phyloP scores from a whole-genome alignment of 1,284 basidiomycete genomes.

The Peniophora sp. region DNA sequence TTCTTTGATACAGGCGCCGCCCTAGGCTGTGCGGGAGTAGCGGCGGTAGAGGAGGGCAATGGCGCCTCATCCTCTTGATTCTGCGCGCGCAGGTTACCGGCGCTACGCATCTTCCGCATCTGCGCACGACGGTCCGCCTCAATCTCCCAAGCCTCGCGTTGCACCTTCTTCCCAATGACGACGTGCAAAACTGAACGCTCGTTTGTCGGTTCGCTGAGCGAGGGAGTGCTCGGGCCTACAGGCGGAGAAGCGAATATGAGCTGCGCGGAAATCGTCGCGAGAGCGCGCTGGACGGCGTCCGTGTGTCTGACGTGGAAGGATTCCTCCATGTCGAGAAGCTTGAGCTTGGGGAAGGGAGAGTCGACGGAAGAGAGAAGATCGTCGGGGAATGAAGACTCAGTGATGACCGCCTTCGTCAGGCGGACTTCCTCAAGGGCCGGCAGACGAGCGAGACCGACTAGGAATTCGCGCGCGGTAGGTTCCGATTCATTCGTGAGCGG shows the following conservation, averaged over 20 bases:
- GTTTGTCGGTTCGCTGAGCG: slow-evolving; percentile 10
- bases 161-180: slow-evolving; percentile 58
- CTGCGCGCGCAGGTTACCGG: slow-evolving; percentile 10
- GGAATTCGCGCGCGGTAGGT: slow-evolving; percentile 21
- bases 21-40: slow-evolving; percentile 1
- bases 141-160: slow-evolving; percentile 71
- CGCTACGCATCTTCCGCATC: slow-evolving; percentile 14
- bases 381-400: slow-evolving; percentile 47
- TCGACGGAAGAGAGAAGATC: slow-evolving; percentile 27
- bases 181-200: slow-evolving; percentile 40
- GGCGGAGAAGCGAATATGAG: slow-evolving; percentile 46
- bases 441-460: slow-evolving; percentile 40
- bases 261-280: slow-evolving; percentile 32
- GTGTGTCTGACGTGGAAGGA: slow-evolving; percentile 38
- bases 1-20: slow-evolving; percentile 16
- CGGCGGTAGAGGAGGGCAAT: slow-evolving; percentile 11
- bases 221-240: slow-evolving; percentile 34
- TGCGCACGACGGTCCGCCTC: slow-evolving; percentile 53
- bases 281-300: slow-evolving; percentile 34
- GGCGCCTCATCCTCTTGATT: slow-evolving; percentile 13
- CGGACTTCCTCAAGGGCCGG: slow-evolving; percentile 49
- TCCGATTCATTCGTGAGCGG: slow-evolving; percentile 17
- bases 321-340: slow-evolving; percentile 55
- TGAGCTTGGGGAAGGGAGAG: slow-evolving; percentile 40
- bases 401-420: slow-evolving; percentile 48